Percentiles rank a stretch among this genome's conserved stretches.
Conservation (phyloP, 108 stramenopile species). For the Skeletonema marinoi region DNA sequence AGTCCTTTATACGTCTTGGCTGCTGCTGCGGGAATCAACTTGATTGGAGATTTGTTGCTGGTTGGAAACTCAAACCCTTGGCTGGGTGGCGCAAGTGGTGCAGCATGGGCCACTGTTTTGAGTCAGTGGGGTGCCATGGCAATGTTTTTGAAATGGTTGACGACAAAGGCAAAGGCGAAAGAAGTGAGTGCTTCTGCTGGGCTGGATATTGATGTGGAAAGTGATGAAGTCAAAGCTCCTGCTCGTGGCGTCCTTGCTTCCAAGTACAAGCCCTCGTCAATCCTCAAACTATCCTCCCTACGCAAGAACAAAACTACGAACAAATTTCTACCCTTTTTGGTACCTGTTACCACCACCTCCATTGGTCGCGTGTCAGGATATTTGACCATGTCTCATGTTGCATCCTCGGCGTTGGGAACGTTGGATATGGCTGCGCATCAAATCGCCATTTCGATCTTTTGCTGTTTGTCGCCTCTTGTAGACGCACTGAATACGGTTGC, state of each 20-base stretch:
- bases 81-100: conserved; percentile 85
- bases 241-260: conserved; percentile 8
- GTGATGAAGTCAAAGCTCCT: background rate
- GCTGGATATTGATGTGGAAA: background rate
- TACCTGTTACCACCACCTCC: conserved; percentile 73
- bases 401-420: conserved; percentile 60
- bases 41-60: conserved; percentile 73
- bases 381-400: conserved; percentile 79
- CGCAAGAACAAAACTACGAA: background rate
- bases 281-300: background rate
- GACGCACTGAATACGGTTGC: conserved; percentile 73
- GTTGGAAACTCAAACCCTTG: conserved; percentile 56
- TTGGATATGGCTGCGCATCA: conserved; percentile 75
- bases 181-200: background rate
- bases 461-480: conserved; percentile 68
- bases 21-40: conserved; percentile 82
- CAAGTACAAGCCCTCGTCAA: background rate
- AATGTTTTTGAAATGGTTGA: conserved; percentile 76
- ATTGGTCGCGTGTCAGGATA: conserved; percentile 71
- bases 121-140: conserved; percentile 78
- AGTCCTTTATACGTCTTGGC: conserved; percentile 74
- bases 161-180: conserved; percentile 11
- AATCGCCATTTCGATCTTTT: conserved; percentile 67
- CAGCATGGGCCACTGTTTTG: conserved; percentile 91
- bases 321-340: conserved; percentile 61